Conservation (phyloP, 768 basidiomycete species). For the Rhodotorula diobovata region DNA sequence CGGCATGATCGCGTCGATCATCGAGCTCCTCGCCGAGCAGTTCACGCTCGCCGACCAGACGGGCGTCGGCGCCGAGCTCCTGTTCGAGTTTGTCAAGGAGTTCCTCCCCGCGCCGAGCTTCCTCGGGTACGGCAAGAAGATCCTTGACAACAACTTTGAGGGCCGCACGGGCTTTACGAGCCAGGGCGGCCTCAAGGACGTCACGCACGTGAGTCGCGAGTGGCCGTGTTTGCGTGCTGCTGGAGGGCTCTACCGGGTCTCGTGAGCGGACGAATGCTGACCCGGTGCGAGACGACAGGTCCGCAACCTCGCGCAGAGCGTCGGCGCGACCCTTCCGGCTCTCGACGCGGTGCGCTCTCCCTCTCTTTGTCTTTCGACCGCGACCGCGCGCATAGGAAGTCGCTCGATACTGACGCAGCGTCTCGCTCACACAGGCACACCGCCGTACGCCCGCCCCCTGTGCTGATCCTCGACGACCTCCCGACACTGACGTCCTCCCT, state of each 20-base stretch:
- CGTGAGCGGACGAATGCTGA: too few species aligned
- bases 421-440: background rate
- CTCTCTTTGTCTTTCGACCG: too few species aligned
- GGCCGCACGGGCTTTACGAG: constrained; percentile 70
- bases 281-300: constrained; percentile 42
- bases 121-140: constrained; percentile 57
- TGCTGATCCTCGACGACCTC: too few species aligned
- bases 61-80: constrained; percentile 64
- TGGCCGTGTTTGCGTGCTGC: too few species aligned
- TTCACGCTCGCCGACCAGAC: constrained; percentile 79
- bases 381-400: too few species aligned
- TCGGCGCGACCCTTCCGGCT: constrained; percentile 44
- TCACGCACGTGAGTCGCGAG: constrained; percentile 48
- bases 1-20: constrained; percentile 27
- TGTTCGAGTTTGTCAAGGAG: constrained; percentile 55
- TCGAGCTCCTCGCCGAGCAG: constrained; percentile 76
- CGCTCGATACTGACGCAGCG: too few species aligned
- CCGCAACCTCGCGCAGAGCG: constrained; percentile 62
- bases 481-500: too few species aligned
- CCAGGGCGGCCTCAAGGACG: constrained; percentile 77
- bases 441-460: background rate
- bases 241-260: too few species aligned
- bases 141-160: constrained; percentile 70
- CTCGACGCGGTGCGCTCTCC: constrained; percentile 13
- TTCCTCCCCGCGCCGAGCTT: constrained; percentile 45